Percentiles rank a stretch among this genome's conserved stretches.
phyloP scores from a whole-genome alignment of 2,329 filamentous ascomycete species.

The Atkinsonella hypoxylon region DNA sequence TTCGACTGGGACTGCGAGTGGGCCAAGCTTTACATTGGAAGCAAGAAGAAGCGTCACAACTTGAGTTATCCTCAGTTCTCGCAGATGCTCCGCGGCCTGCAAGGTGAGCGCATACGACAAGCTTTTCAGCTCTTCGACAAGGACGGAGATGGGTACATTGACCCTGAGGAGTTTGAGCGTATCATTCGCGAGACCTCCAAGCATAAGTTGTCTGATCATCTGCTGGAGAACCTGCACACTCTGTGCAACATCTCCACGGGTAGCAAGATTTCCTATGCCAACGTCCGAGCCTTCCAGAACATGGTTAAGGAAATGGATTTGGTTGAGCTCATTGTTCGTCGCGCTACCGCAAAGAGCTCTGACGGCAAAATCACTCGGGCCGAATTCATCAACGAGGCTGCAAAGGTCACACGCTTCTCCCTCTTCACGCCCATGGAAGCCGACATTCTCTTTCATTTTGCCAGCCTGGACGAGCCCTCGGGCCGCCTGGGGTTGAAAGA shows the following conservation, averaged over 20 bases:
- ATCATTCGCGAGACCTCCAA: slow-evolving; percentile 88
- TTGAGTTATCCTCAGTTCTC: slow-evolving; percentile 96
- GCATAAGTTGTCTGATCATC: slow-evolving; percentile 95
- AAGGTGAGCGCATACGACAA: slow-evolving; percentile 91
- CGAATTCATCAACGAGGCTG: slow-evolving; percentile 90
- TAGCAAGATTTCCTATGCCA: slow-evolving; percentile 94
- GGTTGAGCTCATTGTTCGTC: slow-evolving; percentile 83
- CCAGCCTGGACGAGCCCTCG: slow-evolving; percentile 79
- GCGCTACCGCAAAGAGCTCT: slow-evolving; percentile 67
- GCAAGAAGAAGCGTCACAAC: slow-evolving; percentile 74
- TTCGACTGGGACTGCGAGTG: slow-evolving; percentile 98
- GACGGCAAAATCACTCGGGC: slow-evolving; percentile 91
- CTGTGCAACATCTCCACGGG: slow-evolving; percentile 89
- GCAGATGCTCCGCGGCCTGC: slow-evolving; percentile 91
- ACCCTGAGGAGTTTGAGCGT: slow-evolving; percentile 89
- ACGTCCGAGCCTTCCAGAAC: slow-evolving; percentile 95
- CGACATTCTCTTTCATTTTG: slow-evolving; percentile 97
- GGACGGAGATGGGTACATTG: slow-evolving; percentile 87
- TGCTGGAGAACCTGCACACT: slow-evolving; percentile 80
- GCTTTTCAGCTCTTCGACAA: slow-evolving; percentile 88
- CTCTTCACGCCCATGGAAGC: slow-evolving; percentile 98
- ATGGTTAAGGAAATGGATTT: slow-evolving; percentile 97
- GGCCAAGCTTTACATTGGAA: slow-evolving; percentile 88
- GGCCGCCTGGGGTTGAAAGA: slow-evolving; percentile 71
- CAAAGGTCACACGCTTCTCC: slow-evolving; percentile 83